A percentile compares a stretch with the other conserved stretches of the same genome.
phyloP scores from a whole-genome alignment of 768 basidiomycete species.

The Panaeolus cyanescens region DNA sequence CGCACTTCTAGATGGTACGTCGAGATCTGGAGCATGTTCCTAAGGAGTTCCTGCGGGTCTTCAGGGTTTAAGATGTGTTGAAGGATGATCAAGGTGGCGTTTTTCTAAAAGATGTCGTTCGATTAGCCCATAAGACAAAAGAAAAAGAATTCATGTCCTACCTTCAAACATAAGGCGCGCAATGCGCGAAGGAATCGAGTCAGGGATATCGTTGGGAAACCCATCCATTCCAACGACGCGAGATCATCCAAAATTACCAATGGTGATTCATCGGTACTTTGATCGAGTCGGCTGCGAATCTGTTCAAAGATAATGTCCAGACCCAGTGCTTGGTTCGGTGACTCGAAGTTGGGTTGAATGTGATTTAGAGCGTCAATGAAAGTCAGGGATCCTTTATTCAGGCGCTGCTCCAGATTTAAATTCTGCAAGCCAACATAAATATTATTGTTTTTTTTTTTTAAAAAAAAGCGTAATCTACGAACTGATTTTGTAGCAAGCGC shows the following conservation, averaged over 20 bases:
- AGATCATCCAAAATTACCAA: constrained; percentile 76
- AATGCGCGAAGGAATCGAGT: constrained; percentile 63
- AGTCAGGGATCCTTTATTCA: constrained; percentile 40
- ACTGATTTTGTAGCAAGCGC: constrained; percentile 66
- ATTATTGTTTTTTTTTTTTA: not conserved
- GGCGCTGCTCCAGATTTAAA: constrained; percentile 36
- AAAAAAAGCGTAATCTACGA: constrained; percentile 24
- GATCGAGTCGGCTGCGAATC: constrained; percentile 27
- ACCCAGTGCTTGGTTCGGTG: constrained; percentile 14
- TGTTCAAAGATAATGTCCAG: constrained; percentile 39
- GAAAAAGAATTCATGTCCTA: constrained; percentile 24
- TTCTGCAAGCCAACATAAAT: constrained; percentile 28
- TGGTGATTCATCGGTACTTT: constrained; percentile 11
- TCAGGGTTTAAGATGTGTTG: constrained; percentile 60
- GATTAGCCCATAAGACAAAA: not conserved
- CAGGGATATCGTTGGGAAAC: constrained; percentile 52
- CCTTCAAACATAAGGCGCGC: constrained; percentile 56
- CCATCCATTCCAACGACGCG: constrained; percentile 71
- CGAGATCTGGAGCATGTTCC: constrained; percentile 59
- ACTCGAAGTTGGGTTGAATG: constrained; percentile 25
- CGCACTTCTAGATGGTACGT: constrained; percentile 73
- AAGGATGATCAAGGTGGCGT: constrained; percentile 59
- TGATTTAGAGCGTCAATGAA: constrained; percentile 56
- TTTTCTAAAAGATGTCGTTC: constrained; percentile 33
- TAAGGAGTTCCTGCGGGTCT: constrained; percentile 59